Evolutionary conservation across 1,284 basidiomycete genomes (phyloP), one percentile per base, ranked within the genome.

Genomic region (Pterula multifida): DNA sequence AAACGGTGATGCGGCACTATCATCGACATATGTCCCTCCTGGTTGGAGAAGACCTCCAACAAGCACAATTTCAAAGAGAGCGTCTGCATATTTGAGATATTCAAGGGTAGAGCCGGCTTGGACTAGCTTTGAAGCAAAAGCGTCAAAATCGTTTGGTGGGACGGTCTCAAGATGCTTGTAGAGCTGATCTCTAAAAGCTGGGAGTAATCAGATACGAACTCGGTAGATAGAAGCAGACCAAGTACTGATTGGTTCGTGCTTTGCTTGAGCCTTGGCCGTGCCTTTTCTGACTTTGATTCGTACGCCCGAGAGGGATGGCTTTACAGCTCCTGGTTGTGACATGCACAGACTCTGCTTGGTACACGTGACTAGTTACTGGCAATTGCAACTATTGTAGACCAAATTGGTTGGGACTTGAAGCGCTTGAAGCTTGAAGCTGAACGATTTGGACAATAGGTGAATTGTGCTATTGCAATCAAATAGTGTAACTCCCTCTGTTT

Each of bases 11-110:
- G 76, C 69, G 21, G 85, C 85, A 49, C 79, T 81, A 58, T 95
- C 91, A 55, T 96, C 91, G 67, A 96, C 63, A 68, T 90, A 94
- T 60, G 74, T 81, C 52, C 94, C 94, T 50, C 94, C 94, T 22
- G 94, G 95, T 67, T 97, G 94, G 59, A 98, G 81, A 54, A 98
- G 83, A 36, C 92, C 91, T 49, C 94, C 94, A 61, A 91, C 85
- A 60, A 97, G 79, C 61, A 97, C 78, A 67, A 96, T 79, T 70
- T 98, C 94, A 68, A 96, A 97, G 60, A 98, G 83, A 54, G 85
- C 79, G 61, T 96, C 92, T 67, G 87, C 87, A 84, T 98, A 97
- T 72, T 94, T 95, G 67, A 93, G 79, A 64, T 82, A 86, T 69
- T 96, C 93, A 67, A 96, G 85, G 51, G 89, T 86, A 47, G 85